Conservation (phyloP, 257 asterid species). For the Galeopsis tetrahit region DNA sequence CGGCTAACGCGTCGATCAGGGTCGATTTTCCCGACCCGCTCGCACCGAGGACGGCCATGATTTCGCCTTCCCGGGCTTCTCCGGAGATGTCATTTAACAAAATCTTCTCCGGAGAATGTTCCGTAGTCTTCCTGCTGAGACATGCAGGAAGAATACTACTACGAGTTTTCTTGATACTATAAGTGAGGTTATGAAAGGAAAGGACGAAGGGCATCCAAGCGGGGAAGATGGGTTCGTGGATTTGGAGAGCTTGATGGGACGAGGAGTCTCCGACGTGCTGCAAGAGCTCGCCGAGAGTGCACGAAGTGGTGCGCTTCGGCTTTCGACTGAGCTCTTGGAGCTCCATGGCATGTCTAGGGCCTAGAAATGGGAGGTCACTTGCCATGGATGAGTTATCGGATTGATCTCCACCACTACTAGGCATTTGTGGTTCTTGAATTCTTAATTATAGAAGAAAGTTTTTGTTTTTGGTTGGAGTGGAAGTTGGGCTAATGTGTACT, state of each 20-base stretch:
- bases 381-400: conserved; percentile 52
- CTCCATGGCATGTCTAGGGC: conserved; percentile 67
- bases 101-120: conserved; percentile 23
- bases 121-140: conserved; percentile 11
- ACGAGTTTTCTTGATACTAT: conserved; percentile 40
- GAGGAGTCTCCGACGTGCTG: conserved; percentile 46
- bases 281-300: conserved; percentile 71
- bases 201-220: conserved; percentile 50
- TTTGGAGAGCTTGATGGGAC: conserved; percentile 38
- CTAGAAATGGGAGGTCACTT: conserved; percentile 69
- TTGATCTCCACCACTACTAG: conserved; percentile 23
- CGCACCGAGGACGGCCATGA: conserved; percentile 68
- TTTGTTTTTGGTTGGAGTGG: neutral
- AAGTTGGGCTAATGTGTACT: neutral
- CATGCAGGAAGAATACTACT: conserved; percentile 33
- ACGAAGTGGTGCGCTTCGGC: conserved; percentile 51
- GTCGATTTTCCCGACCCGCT: conserved; percentile 73
- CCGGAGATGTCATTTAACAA: conserved; percentile 54
- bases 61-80: conserved; percentile 63
- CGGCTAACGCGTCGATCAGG: conserved; percentile 58
- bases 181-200: conserved; percentile 57
- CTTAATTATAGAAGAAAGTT: neutral
- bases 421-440: conserved; percentile 21
- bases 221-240: conserved; percentile 29
- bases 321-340: conserved; percentile 53